Percentiles rank a stretch among this genome's conserved stretches.
These are phyloP conservation scores for Proliferodiscus dingleyae DNA, from an alignment of 2,329 filamentous ascomycete genomes.

Conservation along the genomic window DNA sequence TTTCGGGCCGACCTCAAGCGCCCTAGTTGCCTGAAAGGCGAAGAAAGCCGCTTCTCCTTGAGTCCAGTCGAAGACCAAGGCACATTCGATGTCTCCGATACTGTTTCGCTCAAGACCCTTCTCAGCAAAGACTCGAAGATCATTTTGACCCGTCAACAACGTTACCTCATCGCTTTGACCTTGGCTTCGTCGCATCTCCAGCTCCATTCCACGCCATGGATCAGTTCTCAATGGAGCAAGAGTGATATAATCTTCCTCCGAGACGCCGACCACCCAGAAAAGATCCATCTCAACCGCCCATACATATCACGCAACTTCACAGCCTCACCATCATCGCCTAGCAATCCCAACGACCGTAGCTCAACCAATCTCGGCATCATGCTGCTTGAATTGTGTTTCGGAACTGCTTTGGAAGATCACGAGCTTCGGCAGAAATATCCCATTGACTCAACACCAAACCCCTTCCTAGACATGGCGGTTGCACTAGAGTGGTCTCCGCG, in stretches of 20 bases:
- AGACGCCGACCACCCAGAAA: slow-evolving; percentile 2
- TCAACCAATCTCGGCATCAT: slow-evolving; percentile 11
- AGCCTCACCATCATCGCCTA: neutral
- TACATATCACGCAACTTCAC: slow-evolving; percentile 14
- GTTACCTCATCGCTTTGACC: slow-evolving; percentile 13
- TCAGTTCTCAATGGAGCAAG: slow-evolving; percentile 13
- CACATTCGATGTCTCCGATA: no score
- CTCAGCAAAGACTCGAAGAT: slow-evolving; percentile 6
- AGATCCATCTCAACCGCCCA: slow-evolving; percentile 11
- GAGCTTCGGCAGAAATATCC: neutral
- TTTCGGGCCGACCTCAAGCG: no score
- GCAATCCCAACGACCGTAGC: neutral
- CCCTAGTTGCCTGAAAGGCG: no score
- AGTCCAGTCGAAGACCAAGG: no score
- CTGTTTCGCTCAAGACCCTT: slow-evolving; percentile 11
- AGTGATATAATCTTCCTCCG: slow-evolving; percentile 15
- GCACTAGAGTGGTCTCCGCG: slow-evolving; percentile 8
- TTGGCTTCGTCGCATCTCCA: slow-evolving; percentile 15
- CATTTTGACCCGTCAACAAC: slow-evolving; percentile 7
- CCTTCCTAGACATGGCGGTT: slow-evolving; percentile 6
- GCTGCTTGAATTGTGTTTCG: slow-evolving; percentile 16
- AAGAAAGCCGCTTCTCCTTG: no score
- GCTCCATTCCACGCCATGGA: slow-evolving; percentile 14
- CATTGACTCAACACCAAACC: neutral
- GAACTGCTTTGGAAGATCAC: slow-evolving; percentile 10